Conservation (phyloP, 768 basidiomycete species). For the Lactarius deliciosus region DNA sequence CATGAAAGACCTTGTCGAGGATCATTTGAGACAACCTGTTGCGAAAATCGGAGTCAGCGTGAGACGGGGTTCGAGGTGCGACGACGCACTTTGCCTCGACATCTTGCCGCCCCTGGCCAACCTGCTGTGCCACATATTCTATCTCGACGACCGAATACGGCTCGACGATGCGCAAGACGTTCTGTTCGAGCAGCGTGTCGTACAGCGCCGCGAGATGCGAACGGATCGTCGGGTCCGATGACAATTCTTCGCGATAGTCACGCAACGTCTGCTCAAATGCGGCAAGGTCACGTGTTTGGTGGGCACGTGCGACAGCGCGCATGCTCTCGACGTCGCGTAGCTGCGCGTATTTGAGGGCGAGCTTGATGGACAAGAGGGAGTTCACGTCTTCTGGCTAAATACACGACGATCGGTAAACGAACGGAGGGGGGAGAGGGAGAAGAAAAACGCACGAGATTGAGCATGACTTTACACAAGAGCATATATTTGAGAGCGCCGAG, state of each 20-base stretch:
- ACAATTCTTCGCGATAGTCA: conserved; percentile 88
- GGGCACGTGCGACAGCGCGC: conserved; percentile 92
- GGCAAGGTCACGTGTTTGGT: conserved; percentile 84
- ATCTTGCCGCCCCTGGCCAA: conserved; percentile 82
- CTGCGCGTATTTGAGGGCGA: conserved; percentile 85
- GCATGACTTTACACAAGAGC: conserved; percentile 97
- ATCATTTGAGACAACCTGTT: conserved; percentile 95
- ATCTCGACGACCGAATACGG: conserved; percentile 94
- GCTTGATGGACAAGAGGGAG: conserved; percentile 80
- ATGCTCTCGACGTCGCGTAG: conserved; percentile 91
- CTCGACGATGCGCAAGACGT: conserved; percentile 91
- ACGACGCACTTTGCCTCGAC: conserved; percentile 85
- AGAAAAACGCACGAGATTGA: conserved; percentile 69
- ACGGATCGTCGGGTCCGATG: conserved; percentile 92
- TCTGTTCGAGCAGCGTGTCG: conserved; percentile 95
- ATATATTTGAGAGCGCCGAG: conserved; percentile 94
- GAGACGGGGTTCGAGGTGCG: not conserved
- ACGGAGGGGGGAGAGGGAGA: not conserved
- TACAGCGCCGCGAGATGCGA: conserved; percentile 93
- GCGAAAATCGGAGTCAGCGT: not conserved
- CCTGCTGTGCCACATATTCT: conserved; percentile 79
- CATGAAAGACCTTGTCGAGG: conserved; percentile 88
- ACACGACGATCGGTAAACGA: not conserved
- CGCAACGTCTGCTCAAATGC: conserved; percentile 86
- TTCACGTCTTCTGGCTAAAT: conserved; percentile 90